Conservation (phyloP, 192 early-diverging fungal species). For the Gorgonomyces haynaldii region DNA sequence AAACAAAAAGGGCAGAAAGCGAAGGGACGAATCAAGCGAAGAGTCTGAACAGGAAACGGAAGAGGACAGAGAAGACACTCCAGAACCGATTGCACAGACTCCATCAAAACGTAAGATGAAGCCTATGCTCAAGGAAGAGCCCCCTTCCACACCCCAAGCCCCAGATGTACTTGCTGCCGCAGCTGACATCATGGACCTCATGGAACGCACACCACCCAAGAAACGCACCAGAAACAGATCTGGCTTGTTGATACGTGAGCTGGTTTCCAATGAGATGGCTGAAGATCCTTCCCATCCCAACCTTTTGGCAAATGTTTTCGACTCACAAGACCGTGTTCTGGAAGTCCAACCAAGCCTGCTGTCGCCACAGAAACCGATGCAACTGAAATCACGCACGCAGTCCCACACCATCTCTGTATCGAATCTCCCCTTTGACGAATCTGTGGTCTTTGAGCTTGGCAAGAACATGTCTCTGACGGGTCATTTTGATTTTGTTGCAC, state of each 20-base stretch:
- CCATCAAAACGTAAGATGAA: too few relatives aligned
- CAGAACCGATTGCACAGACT: too few relatives aligned
- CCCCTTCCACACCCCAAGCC: too few relatives aligned
- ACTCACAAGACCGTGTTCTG: too few relatives aligned
- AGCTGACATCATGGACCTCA: not conserved
- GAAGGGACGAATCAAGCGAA: not conserved
- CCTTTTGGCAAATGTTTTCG: too few relatives aligned
- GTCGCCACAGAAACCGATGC: too few relatives aligned
- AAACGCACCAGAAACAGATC: conserved; percentile 2
- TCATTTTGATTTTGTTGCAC: conserved; percentile 34
- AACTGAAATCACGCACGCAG: too few relatives aligned
- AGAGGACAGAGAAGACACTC: not conserved
- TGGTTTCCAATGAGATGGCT: too few relatives aligned
- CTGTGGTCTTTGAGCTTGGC: conserved; percentile 32
- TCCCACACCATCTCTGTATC: not conserved
- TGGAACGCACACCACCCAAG: conserved; percentile 2
- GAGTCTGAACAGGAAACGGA: not conserved
- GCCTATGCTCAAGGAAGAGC: too few relatives aligned
- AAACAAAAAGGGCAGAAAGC: not conserved
- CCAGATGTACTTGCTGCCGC: not conserved
- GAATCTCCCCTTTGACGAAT: conserved; percentile 26
- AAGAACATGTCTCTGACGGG: conserved; percentile 22
- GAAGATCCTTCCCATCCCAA: too few relatives aligned
- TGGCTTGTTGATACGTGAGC: too few relatives aligned
- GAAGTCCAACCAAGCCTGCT: too few relatives aligned